Evolutionary conservation across 352 stramenopile genomes (phyloP), one percentile per base, ranked within the genome.

Genomic region (Phytopythium ostracodes): DNA sequence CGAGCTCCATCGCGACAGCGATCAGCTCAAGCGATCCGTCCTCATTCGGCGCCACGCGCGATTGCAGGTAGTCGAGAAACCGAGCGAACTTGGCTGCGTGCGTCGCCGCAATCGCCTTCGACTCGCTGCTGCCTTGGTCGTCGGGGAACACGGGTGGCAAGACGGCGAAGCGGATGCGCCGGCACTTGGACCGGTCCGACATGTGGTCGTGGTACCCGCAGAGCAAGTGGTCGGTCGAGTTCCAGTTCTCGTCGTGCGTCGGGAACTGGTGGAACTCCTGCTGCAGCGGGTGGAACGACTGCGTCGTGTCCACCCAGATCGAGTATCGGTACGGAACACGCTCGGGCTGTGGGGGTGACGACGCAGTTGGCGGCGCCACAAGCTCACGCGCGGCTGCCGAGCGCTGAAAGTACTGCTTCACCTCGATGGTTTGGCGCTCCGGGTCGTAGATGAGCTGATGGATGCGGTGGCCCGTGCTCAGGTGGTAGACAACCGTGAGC

Each of bases 401-500:
- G 2, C 79, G 81, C 35, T 88, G 76, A 33, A 88, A 70, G 65
- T 88, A 94, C 46, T 78, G 66, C 57, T 92, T 92, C 11, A 94
- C 84, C 57, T 94, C 83, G 46, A 94, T 85, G 1, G 79, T 87
- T 56, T 92, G 81, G 6, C 77, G 70, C 43, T 89, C 74, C 11
- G 79, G 67, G 50, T 94, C 82, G 51, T 92, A 90, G 46, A 88
- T 88, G 11, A 94, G 75, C 59, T 89, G 76, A 61, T 94, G 83
- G 56, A 94, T 91, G 7, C 81, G 79, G 51, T 94, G 83, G 14
- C 81, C 85, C 78, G 92, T 92, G 44, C 81, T 92, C 43, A 94
- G 63, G 61, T 85, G 71, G 56, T 91, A 92, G 10, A 77, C 72
- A 4, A 63, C 69, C 18, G 63, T 67, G 4, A 60, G 61, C 29